These are phyloP conservation scores for Trichoderma polysporum DNA, from an alignment of 2,329 filamentous ascomycete species.

Conservation along the genomic window DNA sequence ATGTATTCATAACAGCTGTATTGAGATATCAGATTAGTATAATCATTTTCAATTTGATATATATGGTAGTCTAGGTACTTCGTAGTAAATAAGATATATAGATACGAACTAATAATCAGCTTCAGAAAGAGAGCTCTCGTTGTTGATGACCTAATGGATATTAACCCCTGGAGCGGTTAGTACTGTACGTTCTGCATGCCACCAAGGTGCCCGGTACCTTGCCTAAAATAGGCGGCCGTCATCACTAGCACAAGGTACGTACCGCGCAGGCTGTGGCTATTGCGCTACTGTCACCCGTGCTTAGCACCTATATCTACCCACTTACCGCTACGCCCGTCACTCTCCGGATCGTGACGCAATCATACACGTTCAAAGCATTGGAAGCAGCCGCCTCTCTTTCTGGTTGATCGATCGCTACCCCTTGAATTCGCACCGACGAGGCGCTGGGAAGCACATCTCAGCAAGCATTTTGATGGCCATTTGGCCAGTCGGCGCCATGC, in stretches of 20 bases:
- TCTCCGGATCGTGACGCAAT: constrained; percentile 17
- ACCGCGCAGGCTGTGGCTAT: not conserved
- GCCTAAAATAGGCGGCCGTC: constrained; percentile 4
- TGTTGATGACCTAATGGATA: not conserved
- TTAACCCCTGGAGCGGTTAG: too few species aligned
- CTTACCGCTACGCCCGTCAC: constrained; percentile 6
- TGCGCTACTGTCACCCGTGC: not conserved
- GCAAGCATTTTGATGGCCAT: not conserved
- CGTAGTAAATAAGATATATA: too few species aligned
- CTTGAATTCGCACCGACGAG: not conserved
- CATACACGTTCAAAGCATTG: not conserved
- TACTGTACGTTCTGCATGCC: not conserved
- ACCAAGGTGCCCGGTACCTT: constrained; percentile 2
- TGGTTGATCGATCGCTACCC: not conserved
- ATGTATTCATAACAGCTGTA: too few species aligned
- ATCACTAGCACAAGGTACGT: not conserved
- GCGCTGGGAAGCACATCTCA: not conserved
- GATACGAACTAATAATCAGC: too few species aligned
- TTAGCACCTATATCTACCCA: constrained; percentile 1
- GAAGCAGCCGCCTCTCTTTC: not conserved
- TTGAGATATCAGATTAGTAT: too few species aligned
- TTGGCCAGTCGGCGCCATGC: constrained; percentile 15
- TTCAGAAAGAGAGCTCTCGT: not conserved
- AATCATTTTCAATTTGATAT: too few species aligned
- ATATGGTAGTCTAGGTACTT: too few species aligned